Conservation (phyloP, 1,284 basidiomycete species). For the Albatrellus sp. region DNA sequence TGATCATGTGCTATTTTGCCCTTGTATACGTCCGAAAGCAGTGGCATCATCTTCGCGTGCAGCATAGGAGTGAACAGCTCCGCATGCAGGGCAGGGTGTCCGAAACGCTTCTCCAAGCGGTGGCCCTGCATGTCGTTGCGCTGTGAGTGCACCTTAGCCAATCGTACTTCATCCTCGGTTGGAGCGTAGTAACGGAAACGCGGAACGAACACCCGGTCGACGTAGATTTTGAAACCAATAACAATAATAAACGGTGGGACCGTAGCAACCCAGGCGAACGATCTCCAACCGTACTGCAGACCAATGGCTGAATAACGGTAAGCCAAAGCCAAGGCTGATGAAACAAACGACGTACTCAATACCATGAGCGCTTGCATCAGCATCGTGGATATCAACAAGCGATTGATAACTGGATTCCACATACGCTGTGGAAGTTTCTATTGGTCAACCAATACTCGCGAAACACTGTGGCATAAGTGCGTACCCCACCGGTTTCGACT, state of each 20-base stretch:
- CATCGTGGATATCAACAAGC: constrained; percentile 61
- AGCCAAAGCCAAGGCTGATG: not conserved
- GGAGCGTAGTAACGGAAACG: constrained; percentile 75
- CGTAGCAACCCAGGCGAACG: constrained; percentile 59
- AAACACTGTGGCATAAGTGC: constrained; percentile 18
- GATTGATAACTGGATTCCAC: constrained; percentile 88
- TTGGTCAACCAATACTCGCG: not conserved
- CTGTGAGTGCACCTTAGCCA: constrained; percentile 60
- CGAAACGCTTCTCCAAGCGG: constrained; percentile 73
- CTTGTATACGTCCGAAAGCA: constrained; percentile 62
- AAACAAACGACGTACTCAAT: constrained; percentile 50
- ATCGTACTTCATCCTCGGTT: constrained; percentile 54
- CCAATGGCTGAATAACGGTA: constrained; percentile 54
- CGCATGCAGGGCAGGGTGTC: constrained; percentile 70
- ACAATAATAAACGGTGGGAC: constrained; percentile 72
- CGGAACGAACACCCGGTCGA: constrained; percentile 54
- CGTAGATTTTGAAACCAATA: constrained; percentile 71
- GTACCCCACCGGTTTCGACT: constrained; percentile 82
- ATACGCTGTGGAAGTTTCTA: constrained; percentile 43
- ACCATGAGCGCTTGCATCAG: constrained; percentile 82
- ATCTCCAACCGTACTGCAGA: constrained; percentile 66
- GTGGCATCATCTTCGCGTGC: constrained; percentile 72
- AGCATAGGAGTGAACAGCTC: constrained; percentile 83
- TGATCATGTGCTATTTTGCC: constrained; percentile 57
- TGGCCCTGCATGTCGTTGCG: constrained; percentile 55